A percentile compares a stretch with the other conserved stretches of the same genome.
Evolutionary conservation across 192 early-diverging fungal species (phyloP).

Genomic region (Allomyces javanicus): DNA sequence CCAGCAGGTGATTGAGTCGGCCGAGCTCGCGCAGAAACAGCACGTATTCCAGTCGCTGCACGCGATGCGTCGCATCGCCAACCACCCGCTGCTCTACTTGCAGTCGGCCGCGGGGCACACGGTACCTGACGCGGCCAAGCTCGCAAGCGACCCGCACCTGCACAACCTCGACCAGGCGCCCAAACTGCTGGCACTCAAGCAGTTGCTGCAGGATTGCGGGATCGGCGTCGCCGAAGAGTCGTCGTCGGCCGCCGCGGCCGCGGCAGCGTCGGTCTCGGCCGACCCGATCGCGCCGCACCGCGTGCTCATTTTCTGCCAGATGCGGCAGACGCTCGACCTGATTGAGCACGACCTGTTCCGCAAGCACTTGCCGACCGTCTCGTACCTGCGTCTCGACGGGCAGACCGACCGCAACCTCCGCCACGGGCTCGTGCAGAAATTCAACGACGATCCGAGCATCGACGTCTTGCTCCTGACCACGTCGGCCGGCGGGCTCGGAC

Average conservation of each 20-base stretch:
- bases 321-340: conserved; percentile 87
- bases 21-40: conserved; percentile 22
- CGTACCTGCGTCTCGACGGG: conserved; percentile 88
- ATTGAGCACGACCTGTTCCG: conserved; percentile 75
- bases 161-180: conserved; percentile 64
- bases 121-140: conserved; percentile 20
- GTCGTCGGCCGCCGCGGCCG: conserved; percentile 4
- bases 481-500: conserved; percentile 86
- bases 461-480: conserved; percentile 89
- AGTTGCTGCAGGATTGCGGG: conserved; percentile 82
- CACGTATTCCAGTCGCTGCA: conserved; percentile 98
- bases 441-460: conserved; percentile 91
- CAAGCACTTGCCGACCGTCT: conserved; percentile 63
- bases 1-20: conserved; percentile 71
- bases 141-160: conserved; percentile 7
- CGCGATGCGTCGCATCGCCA: conserved; percentile 84
- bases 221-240: conserved; percentile 54
- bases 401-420: conserved; percentile 58
- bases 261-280: conserved; percentile 18
- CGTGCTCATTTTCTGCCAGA: conserved; percentile 91
- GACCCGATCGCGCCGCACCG: conserved; percentile 59
- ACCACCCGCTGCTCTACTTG: conserved; percentile 62
- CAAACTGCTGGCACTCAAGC: conserved; percentile 73
- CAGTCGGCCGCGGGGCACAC: background rate
- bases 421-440: conserved; percentile 77